Evolutionary conservation across 768 basidiomycete genomes (phyloP).

Genomic region (Kwoniella heveanensis): DNA sequence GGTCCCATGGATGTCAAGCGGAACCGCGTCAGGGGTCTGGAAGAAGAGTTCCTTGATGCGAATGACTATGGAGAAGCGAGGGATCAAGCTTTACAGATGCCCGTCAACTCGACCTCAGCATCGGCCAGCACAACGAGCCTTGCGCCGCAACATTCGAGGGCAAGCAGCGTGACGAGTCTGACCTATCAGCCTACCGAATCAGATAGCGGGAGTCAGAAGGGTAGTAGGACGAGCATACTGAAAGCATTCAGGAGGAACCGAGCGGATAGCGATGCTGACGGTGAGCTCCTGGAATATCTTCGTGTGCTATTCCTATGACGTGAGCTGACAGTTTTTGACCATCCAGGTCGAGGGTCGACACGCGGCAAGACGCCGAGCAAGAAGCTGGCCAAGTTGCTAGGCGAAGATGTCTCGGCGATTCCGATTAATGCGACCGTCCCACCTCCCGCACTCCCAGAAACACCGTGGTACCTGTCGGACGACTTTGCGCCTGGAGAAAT

Average conservation of each 20-base stretch:
- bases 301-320: no score
- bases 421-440: conserved; percentile 20
- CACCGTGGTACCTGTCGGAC: conserved; percentile 82
- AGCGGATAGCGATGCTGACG: conserved; percentile 35
- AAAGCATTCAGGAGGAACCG: conserved; percentile 40
- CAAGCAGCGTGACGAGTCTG: conserved; percentile 29
- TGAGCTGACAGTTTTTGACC: no score
- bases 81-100: conserved; percentile 26
- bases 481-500: conserved; percentile 80
- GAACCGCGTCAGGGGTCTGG: conserved; percentile 38
- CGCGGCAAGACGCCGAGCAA: conserved; percentile 29
- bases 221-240: conserved; percentile 28
- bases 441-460: conserved; percentile 22
- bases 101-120: conserved; percentile 16
- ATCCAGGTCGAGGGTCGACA: conserved; percentile 13
- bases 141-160: conserved; percentile 1
- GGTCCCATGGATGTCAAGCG: conserved; percentile 10
- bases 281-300: no score
- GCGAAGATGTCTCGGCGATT: conserved; percentile 39
- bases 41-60: conserved; percentile 48
- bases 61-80: conserved; percentile 31
- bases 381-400: conserved; percentile 54
- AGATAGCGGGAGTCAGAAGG: conserved; percentile 41
- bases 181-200: conserved; percentile 44
- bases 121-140: conserved; percentile 22